A percentile compares a stretch with the other conserved stretches of the same genome.
These are phyloP conservation scores for Alloteropsis semialata DNA, from an alignment of 176 grass and related monocot genomes.

Conservation along the genomic window DNA sequence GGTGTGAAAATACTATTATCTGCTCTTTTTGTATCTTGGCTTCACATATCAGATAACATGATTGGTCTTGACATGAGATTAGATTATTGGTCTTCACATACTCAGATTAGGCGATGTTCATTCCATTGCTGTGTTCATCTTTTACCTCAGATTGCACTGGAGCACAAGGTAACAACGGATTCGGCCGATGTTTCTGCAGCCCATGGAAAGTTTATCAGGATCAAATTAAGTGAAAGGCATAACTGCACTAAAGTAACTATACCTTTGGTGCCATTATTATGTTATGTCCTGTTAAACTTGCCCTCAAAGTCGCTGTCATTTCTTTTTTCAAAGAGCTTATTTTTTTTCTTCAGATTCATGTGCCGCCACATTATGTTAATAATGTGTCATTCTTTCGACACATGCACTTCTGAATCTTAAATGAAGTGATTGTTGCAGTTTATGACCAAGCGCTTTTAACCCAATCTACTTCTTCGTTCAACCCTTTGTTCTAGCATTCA, in stretches of 20 bases:
- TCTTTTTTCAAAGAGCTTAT: not conserved
- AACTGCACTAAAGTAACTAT: constrained; percentile 19
- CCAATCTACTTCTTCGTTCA: not conserved
- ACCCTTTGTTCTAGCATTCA: constrained; percentile 4
- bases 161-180: not conserved
- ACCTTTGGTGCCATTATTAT: not conserved
- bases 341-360: not conserved
- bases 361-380: not conserved
- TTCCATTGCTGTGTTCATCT: constrained; percentile 20
- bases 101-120: too few relatives aligned
- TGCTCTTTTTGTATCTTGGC: constrained; percentile 10
- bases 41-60: constrained; percentile 27
- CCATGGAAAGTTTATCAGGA: not conserved
- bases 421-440: not conserved
- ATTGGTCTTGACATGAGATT: constrained; percentile 32
- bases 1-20: constrained; percentile 27
- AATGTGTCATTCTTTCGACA: not conserved
- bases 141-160: constrained; percentile 36
- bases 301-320: not conserved
- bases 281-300: not conserved
- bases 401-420: not conserved
- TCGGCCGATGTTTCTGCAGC: not conserved
- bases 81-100: too few relatives aligned
- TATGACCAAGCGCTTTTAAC: not conserved
- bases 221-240: not conserved